Percentiles rank a stretch among this genome's conserved stretches.
Evolutionary conservation across 169 alveolate genomes (phyloP).

Genomic region (Amoebophrya sp.): DNA sequence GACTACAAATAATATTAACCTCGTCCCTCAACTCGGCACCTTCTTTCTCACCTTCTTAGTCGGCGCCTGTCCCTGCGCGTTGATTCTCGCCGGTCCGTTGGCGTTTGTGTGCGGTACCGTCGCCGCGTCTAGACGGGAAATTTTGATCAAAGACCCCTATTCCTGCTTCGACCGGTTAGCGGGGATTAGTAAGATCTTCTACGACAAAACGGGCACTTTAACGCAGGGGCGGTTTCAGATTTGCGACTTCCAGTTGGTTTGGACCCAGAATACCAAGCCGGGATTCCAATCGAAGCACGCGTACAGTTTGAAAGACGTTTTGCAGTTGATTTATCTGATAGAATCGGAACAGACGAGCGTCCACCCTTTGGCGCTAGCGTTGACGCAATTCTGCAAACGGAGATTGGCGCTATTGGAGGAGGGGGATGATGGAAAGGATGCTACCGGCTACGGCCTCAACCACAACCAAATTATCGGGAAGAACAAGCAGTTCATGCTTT

Average conservation of each 20-base stretch:
- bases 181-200: background rate
- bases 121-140: background rate
- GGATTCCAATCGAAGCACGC: too few relatives aligned
- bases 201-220: background rate
- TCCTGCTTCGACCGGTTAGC: background rate
- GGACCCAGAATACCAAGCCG: too few relatives aligned
- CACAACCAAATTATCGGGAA: too few relatives aligned
- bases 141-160: background rate
- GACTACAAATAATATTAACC: too few relatives aligned
- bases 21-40: background rate
- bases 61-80: slow-evolving; percentile 15
- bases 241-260: background rate
- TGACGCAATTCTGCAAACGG: background rate
- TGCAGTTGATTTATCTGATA: background rate
- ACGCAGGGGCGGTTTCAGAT: slow-evolving; percentile 5
- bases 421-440: too few relatives aligned
- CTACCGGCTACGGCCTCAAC: too few relatives aligned
- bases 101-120: slow-evolving; percentile 9
- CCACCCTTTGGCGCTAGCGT: background rate
- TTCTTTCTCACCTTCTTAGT: background rate
- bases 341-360: background rate
- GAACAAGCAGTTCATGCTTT: too few relatives aligned
- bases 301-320: background rate
- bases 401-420: background rate
- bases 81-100: background rate